Conservation (phyloP, 2,329 filamentous ascomycete genomes). For the Diaporthe nobilis region DNA sequence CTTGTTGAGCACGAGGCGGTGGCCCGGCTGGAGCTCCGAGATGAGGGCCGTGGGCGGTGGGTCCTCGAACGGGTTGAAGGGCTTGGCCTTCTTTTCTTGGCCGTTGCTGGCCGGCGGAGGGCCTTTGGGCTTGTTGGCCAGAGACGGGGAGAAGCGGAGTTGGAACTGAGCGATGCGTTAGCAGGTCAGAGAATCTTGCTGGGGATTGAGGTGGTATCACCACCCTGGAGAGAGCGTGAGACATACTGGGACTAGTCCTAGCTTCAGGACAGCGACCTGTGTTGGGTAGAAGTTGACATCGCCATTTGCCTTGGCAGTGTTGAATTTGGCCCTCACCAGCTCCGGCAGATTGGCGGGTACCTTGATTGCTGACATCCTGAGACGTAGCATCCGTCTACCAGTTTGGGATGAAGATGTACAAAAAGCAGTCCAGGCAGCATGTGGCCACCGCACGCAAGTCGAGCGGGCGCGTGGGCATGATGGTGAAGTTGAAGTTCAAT, state of each 20-base stretch:
- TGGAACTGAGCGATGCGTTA: conserved; percentile 69
- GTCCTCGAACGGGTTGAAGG: conserved; percentile 75
- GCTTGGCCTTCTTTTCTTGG: conserved; percentile 53
- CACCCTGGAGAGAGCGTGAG: too few relatives aligned
- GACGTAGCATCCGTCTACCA: not conserved
- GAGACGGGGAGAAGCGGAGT: conserved; percentile 77
- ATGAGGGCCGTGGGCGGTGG: conserved; percentile 70
- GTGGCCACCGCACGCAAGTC: too few relatives aligned
- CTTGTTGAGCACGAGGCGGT: conserved; percentile 81
- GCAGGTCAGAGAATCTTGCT: not conserved
- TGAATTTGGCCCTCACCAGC: conserved; percentile 65
- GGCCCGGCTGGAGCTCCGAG: conserved; percentile 63
- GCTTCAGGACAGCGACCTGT: conserved; percentile 63
- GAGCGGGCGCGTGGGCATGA: not conserved
- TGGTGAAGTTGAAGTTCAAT: conserved; percentile 5
- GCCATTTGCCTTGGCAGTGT: conserved; percentile 60
- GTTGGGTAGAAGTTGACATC: conserved; percentile 70
- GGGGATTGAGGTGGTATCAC: not conserved
- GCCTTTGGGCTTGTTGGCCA: conserved; percentile 76
- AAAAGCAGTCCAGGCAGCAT: conserved; percentile 24
- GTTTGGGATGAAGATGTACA: not conserved
- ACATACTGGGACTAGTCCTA: conserved; percentile 60
- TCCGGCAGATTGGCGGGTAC: conserved; percentile 64
- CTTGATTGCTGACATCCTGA: conserved; percentile 56
- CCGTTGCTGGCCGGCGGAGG: conserved; percentile 22